These are phyloP conservation scores for Clausena lansium DNA, from an alignment of 345 rosid species.

Conservation along the genomic window DNA sequence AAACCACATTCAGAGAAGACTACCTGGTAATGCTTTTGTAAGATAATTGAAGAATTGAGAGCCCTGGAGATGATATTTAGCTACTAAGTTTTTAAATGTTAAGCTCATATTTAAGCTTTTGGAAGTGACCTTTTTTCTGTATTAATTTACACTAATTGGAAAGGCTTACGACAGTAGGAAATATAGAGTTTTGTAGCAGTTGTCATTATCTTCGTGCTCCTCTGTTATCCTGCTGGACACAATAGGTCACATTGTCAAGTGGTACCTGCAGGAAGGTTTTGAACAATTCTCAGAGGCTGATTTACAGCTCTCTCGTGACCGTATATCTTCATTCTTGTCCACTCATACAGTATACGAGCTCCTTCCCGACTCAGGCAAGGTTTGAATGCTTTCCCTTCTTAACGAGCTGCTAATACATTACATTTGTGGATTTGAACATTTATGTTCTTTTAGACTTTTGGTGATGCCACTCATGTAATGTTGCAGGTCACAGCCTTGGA, in stretches of 20 bases:
- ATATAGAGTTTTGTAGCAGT: neutral
- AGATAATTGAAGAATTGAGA: neutral
- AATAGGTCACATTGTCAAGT: slow-evolving; percentile 21
- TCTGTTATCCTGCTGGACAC: neutral
- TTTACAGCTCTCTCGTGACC: slow-evolving; percentile 69
- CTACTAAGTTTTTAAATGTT: slow-evolving; percentile 3
- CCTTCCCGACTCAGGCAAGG: slow-evolving; percentile 99
- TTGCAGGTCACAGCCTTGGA: slow-evolving; percentile 89
- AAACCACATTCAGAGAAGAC: neutral
- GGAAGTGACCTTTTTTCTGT: neutral
- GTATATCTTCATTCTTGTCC: slow-evolving; percentile 66
- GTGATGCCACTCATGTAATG: slow-evolving; percentile 3
- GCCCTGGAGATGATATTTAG: neutral
- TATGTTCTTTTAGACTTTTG: neutral
- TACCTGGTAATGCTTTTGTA: neutral
- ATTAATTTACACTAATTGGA: neutral
- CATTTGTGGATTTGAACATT: neutral
- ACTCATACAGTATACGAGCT: slow-evolving; percentile 84
- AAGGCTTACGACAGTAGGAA: neutral
- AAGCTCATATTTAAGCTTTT: neutral
- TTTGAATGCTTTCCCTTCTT: slow-evolving; percentile 47
- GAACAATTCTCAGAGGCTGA: slow-evolving; percentile 63
- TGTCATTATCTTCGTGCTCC: neutral
- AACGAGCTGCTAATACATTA: slow-evolving; percentile 20
- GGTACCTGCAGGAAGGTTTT: slow-evolving; percentile 43